Evolutionary conservation across 768 basidiomycete genomes (phyloP), one percentile per base, ranked within the genome.

Genomic region (Hericium alpestre): DNA sequence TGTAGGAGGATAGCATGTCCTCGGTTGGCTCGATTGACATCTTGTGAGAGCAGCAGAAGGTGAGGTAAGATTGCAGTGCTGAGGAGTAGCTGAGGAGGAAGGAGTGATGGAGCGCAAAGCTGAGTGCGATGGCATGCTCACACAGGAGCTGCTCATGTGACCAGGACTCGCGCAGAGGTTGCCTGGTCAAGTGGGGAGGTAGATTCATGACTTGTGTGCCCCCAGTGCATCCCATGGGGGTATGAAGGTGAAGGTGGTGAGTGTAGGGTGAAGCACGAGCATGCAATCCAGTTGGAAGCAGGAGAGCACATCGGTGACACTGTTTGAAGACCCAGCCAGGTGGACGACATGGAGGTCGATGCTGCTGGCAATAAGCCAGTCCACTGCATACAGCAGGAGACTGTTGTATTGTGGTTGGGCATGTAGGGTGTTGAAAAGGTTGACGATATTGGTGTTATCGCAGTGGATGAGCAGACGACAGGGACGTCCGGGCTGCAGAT

Each of bases 1-100:
- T 61, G 58, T 59, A 77, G 23, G 71, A 69, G 9, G 65, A 66
- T 3, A 78, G 61, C 0, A 73, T 74, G 50, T 76, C 69, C 1
- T 60, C 54, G 1, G 73, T 74, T 0, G 75, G 76, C 0, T 72
- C 64, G 13, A 72, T 25, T 6, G 73, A 65, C 13, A 73, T 60
- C 2, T 65, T 5, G 53, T 77, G 74, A 0, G 59, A 0, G 0
- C 57, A 25, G 40, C 66, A 65, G 59, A 77, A 76, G 0, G 64
- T 60, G 9, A 75, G 20, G 47, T 76, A 77, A 2, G 71, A 75
- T 20, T 73, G 67, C 22, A 74, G 57, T 4, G 69, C 66, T 0
- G 72, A 73, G 1, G 63, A 53, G 59, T 76, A 76, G 0, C 65
- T 55, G 0, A 20, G 1, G 0, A 16, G 9, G 0, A 70, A 69